Conservation (phyloP, 2,329 filamentous ascomycete species). For the Dothideomycetes sp. region DNA sequence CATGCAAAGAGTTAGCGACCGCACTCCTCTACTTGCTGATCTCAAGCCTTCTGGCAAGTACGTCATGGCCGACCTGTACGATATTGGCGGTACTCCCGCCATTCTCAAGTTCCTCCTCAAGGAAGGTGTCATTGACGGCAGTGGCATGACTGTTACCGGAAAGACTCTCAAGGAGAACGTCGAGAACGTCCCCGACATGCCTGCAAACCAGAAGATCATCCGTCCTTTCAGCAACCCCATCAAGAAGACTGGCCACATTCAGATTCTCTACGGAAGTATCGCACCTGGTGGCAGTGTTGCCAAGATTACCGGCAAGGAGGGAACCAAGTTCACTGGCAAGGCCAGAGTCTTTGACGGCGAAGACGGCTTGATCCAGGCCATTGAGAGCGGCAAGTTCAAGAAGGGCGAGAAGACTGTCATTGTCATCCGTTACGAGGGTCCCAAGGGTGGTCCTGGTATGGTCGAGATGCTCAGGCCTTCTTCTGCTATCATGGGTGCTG, state of each 20-base stretch:
- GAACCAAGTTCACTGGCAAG: conserved; percentile 56
- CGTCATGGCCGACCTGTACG: conserved; percentile 51
- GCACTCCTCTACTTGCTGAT: conserved; percentile 42
- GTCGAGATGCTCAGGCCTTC: conserved; percentile 85
- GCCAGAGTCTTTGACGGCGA: conserved; percentile 63
- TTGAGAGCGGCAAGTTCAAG: conserved; percentile 60
- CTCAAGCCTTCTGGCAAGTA: conserved; percentile 46
- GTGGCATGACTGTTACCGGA: conserved; percentile 42
- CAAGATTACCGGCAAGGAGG: conserved; percentile 72
- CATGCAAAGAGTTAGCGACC: conserved; percentile 42
- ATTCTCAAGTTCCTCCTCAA: conserved; percentile 42
- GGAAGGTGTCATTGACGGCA: conserved; percentile 41
- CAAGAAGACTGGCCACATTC: conserved; percentile 62
- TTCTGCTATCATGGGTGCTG: conserved; percentile 87
- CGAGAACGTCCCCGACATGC: conserved; percentile 53
- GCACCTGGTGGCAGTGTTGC: conserved; percentile 62
- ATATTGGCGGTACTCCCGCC: conserved; percentile 42
- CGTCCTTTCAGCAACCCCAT: conserved; percentile 59
- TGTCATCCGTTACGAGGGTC: conserved; percentile 70
- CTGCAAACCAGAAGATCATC: conserved; percentile 61
- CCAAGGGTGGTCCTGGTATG: conserved; percentile 91
- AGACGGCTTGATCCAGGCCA: conserved; percentile 57
- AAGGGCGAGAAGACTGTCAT: conserved; percentile 70
- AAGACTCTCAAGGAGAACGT: conserved; percentile 42
- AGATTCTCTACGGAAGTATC: conserved; percentile 61